Evolutionary conservation across 495 filamentous ascomycete species (phyloP), one percentile per base, ranked within the genome.

Genomic region (Daldinia caldariorum): DNA sequence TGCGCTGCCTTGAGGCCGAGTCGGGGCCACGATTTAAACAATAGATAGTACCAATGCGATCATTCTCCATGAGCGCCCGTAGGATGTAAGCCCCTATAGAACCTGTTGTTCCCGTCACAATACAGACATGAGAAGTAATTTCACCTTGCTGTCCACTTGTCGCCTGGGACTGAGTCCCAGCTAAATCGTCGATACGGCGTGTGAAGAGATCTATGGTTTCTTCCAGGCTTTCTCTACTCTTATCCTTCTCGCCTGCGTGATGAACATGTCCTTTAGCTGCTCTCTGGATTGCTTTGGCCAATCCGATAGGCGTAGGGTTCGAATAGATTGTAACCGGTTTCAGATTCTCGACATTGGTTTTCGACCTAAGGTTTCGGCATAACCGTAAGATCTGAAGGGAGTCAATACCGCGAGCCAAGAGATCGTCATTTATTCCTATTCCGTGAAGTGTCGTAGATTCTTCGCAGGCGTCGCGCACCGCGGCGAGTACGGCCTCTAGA

Each of bases 1-100:
- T 47, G 43, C 43, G 18, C 62, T 32, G 50, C 16, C 32, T 57
- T 38, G n/a, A n/a, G 1, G 26, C 31, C 4, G 53, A 34, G 53
- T 57, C 32, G 34, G 16, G 2, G 4, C 53, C 32, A 13, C 53
- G 31, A n/a, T 57, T 57, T 6, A 57, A n/a, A 32, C 53, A 57
- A n/a, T 57, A 57, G n/a, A 57, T 57, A 14, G 22, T 53, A 32
- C 4, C 5, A 13, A 53, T 53, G 2, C n/a, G 22, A 10, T 29
- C 13, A 16, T 29, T 53, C 49, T 32, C 29, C 13, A 53, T 14
- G 14, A 53, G 49, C 49, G 49, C 14, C 14, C 22, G 12, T 13
- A 53, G 22, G n/a, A 53, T n/a, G 5, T 31, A 53, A 5, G 26
- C 22, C 14, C 49, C 49, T 29, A 53, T 29, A 16, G 22, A 32